phyloP scores from a whole-genome alignment of 305 asterid species.

The Fraxinus latifolia region DNA sequence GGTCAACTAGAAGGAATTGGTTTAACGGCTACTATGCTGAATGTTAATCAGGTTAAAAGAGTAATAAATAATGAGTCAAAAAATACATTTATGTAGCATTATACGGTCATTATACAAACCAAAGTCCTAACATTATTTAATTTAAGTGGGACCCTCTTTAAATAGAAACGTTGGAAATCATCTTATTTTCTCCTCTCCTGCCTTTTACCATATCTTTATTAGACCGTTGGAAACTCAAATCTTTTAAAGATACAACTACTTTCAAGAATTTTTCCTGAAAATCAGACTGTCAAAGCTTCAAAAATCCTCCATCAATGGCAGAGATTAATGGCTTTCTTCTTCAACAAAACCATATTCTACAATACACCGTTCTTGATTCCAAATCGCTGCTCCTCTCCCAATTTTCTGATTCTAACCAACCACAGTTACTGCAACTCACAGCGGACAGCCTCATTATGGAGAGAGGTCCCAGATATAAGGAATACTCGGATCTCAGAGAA shows the following conservation, averaged over 20 bases:
- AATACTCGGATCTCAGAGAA: conserved; percentile 42
- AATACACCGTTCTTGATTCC: conserved; percentile 55
- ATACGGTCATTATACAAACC: neutral
- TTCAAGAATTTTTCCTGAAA: neutral
- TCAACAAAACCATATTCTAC: conserved; percentile 26
- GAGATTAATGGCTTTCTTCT: conserved; percentile 41
- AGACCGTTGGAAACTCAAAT: conserved; percentile 59
- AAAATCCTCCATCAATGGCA: conserved; percentile 38
- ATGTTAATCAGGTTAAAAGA: neutral
- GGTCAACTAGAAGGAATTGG: neutral
- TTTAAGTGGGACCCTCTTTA: conserved; percentile 38
- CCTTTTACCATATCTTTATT: conserved; percentile 31
- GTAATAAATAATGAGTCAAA: neutral
- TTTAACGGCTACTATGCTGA: neutral
- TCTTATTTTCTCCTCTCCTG: conserved; percentile 6
- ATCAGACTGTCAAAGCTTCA: neutral
- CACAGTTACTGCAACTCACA: conserved; percentile 45
- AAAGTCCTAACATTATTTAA: neutral
- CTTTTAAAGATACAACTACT: conserved; percentile 19
- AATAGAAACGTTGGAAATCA: conserved; percentile 57
- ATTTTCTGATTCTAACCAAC: conserved; percentile 41
- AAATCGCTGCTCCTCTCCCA: conserved; percentile 55
- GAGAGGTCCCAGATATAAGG: conserved; percentile 40
- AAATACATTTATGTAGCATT: neutral
- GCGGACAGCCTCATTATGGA: conserved; percentile 25